These are phyloP conservation scores for Auriculariales sp. DNA, from an alignment of 768 basidiomycete genomes.

Conservation along the genomic window DNA sequence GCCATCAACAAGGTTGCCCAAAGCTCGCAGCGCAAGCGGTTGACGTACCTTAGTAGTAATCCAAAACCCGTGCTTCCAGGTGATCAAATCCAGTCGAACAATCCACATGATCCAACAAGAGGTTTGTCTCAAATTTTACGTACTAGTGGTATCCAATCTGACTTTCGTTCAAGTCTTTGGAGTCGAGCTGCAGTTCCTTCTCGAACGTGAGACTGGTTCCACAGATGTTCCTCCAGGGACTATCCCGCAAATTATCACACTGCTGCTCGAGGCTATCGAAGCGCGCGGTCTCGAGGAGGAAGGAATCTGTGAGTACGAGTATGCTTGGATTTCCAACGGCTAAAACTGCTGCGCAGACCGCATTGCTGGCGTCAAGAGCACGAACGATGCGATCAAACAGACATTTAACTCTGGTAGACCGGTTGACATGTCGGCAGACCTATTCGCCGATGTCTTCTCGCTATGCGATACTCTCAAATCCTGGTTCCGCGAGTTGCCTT, in stretches of 20 bases:
- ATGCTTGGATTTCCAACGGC: neutral
- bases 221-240: constrained; percentile 37
- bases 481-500: constrained; percentile 74
- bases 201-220: constrained; percentile 46
- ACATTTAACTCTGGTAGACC: constrained; percentile 54
- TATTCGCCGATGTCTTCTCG: constrained; percentile 61
- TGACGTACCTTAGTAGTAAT: constrained; percentile 66
- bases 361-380: constrained; percentile 60
- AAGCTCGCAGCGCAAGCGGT: constrained; percentile 57
- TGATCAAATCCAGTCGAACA: constrained; percentile 47
- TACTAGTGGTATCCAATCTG: neutral
- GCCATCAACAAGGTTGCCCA: constrained; percentile 58
- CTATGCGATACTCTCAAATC: constrained; percentile 74
- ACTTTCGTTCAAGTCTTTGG: constrained; percentile 41
- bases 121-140: constrained; percentile 29
- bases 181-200: constrained; percentile 54
- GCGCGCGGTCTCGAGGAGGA: constrained; percentile 62
- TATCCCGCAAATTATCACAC: constrained; percentile 51
- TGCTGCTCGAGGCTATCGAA: constrained; percentile 59
- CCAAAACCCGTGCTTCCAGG: constrained; percentile 64
- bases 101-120: constrained; percentile 52
- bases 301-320: constrained; percentile 54
- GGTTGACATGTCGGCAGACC: constrained; percentile 18
- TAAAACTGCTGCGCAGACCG: constrained; percentile 37
- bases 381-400: constrained; percentile 56